These are phyloP conservation scores for Tricholoma matsutake DNA, from an alignment of 768 basidiomycete species.

Conservation along the genomic window DNA sequence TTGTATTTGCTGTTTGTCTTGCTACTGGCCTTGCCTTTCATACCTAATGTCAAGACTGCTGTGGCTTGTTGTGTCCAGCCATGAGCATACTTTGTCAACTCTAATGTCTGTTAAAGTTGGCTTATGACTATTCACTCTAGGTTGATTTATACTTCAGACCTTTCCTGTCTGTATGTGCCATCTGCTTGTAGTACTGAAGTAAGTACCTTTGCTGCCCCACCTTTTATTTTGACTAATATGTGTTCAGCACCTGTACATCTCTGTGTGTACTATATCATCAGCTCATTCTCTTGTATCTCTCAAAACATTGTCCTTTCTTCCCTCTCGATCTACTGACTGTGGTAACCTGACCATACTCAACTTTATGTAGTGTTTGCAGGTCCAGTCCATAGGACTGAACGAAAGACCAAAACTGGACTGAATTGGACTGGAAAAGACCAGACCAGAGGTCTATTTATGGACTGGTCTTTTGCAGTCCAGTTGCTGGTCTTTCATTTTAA, in stretches of 20 bases:
- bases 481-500: too few relatives aligned
- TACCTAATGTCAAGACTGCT: not conserved
- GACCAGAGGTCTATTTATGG: too few relatives aligned
- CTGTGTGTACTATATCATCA: not conserved
- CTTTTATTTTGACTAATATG: not conserved
- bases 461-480: too few relatives aligned
- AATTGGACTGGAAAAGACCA: too few relatives aligned
- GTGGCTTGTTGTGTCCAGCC: not conserved
- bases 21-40: not conserved
- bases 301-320: not conserved
- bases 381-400: too few relatives aligned
- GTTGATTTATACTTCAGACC: not conserved
- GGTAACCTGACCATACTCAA: not conserved
- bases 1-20: not conserved
- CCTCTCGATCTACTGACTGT: not conserved
- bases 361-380: too few relatives aligned
- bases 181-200: not conserved
- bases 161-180: not conserved
- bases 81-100: not conserved
- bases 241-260: not conserved
- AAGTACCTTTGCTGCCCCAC: not conserved
- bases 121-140: not conserved
- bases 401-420: too few relatives aligned
- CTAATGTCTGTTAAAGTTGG: constrained; percentile 1
- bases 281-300: not conserved